These are phyloP conservation scores for Inga laurina DNA, from an alignment of 306 rosid species.

Conservation along the genomic window DNA sequence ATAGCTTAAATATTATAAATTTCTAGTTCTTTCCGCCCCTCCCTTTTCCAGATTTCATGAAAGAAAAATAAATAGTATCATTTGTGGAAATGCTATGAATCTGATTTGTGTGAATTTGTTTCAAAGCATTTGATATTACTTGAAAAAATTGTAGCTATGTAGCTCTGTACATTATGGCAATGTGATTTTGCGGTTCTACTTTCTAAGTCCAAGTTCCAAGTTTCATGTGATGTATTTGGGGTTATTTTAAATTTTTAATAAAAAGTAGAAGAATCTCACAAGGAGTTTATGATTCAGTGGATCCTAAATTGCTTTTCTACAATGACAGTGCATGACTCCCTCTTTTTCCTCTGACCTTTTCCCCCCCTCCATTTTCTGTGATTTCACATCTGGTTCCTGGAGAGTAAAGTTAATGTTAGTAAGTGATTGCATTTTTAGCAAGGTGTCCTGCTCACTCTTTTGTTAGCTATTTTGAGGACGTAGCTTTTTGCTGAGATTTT, in stretches of 20 bases:
- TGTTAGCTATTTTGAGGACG: not conserved
- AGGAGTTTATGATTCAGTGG: not conserved
- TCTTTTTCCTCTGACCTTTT: not conserved
- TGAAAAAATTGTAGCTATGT: not conserved
- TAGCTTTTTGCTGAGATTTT: not conserved
- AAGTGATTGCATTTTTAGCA: not conserved
- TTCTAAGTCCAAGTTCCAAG: not conserved
- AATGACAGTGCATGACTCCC: not conserved
- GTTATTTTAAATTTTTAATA: too few relatives aligned
- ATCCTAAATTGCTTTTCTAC: not conserved
- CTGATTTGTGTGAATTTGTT: not conserved
- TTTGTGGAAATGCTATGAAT: not conserved
- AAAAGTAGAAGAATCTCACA: not conserved
- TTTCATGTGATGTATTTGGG: not conserved
- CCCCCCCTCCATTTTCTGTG: not conserved
- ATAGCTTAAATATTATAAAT: not conserved
- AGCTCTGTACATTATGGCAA: not conserved
- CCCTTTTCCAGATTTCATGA: too few relatives aligned
- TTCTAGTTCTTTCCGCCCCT: too few relatives aligned
- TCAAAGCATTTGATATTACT: not conserved
- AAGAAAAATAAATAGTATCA: not conserved
- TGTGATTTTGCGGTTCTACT: too few relatives aligned
- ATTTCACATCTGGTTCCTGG: not conserved
- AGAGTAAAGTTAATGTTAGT: not conserved
- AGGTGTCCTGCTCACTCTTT: not conserved